A percentile compares a stretch with the other conserved stretches of the same genome.
Conservation (phyloP, 305 asterid genomes). For the Fraxinus angustifolia region DNA sequence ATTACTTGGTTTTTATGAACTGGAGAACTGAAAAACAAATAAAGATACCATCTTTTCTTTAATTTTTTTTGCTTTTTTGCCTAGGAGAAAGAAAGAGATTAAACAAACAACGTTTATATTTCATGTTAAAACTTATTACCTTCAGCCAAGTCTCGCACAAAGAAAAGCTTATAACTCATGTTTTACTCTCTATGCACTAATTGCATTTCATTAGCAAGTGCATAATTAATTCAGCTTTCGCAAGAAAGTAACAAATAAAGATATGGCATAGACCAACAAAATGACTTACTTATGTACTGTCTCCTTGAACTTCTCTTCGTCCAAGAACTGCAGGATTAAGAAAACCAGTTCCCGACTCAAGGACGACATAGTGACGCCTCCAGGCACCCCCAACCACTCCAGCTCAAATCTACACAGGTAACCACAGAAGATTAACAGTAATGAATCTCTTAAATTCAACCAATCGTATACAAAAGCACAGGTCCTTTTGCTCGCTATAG, state of each 20-base stretch:
- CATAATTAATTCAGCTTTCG: background rate
- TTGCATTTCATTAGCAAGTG: constrained; percentile 2
- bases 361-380: constrained; percentile 88
- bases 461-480: constrained; percentile 16
- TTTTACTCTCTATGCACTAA: background rate
- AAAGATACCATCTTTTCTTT: background rate
- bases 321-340: constrained; percentile 89
- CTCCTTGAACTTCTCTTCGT: constrained; percentile 95
- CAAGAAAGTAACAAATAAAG: background rate
- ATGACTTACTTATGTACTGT: constrained; percentile 76
- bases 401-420: constrained; percentile 56
- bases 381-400: constrained; percentile 90
- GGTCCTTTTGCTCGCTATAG: constrained; percentile 5
- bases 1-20: background rate
- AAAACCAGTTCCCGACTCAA: constrained; percentile 94
- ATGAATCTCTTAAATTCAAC: constrained; percentile 29
- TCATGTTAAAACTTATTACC: background rate
- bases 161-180: background rate
- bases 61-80: background rate
- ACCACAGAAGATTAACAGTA: constrained; percentile 26
- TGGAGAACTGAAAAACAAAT: background rate
- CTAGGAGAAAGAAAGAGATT: background rate
- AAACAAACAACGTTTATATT: background rate
- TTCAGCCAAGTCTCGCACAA: background rate
- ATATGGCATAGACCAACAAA: constrained; percentile 14